Conservation (phyloP, 495 filamentous ascomycete species). For the Xylaria venustula region DNA sequence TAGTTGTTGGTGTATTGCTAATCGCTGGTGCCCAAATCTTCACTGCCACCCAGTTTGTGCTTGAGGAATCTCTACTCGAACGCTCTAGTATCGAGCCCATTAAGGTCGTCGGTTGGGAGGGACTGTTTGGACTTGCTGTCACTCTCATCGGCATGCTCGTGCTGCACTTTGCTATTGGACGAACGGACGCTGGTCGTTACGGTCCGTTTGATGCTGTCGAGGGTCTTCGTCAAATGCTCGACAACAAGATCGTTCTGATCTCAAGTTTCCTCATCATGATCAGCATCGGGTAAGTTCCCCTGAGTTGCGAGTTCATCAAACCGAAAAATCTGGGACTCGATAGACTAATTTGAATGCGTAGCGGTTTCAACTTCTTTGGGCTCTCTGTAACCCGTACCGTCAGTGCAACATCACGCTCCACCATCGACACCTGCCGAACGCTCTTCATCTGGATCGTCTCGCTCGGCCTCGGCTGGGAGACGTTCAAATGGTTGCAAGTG, state of each 20-base stretch:
- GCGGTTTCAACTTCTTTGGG: constrained; percentile 98
- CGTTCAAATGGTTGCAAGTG: constrained; percentile 97
- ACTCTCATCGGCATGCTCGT: constrained; percentile 78
- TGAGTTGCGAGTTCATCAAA: constrained; percentile 8
- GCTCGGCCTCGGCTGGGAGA: constrained; percentile 91
- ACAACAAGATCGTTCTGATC: constrained; percentile 65
- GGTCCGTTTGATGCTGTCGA: constrained; percentile 90
- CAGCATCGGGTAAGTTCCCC: constrained; percentile 76
- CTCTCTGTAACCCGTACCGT: constrained; percentile 86
- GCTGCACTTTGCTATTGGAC: constrained; percentile 72
- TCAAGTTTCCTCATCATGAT: constrained; percentile 91
- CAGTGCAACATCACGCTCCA: constrained; percentile 86
- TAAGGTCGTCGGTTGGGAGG: constrained; percentile 94
- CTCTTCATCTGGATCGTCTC: constrained; percentile 98
- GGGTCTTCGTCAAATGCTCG: constrained; percentile 73
- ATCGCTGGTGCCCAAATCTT: constrained; percentile 96
- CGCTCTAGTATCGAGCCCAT: constrained; percentile 85
- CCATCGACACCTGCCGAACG: constrained; percentile 95
- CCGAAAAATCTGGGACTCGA: neutral
- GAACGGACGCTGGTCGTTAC: constrained; percentile 67
- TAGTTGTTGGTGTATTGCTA: constrained; percentile 78
- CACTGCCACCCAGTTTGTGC: constrained; percentile 91
- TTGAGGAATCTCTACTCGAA: constrained; percentile 93
- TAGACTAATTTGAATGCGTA: constrained; percentile 26
- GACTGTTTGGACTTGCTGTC: constrained; percentile 83